A percentile compares a stretch with the other conserved stretches of the same genome.
Evolutionary conservation across 2,329 filamentous ascomycete species (phyloP).

Genomic region (Mycosphaerella sp.): DNA sequence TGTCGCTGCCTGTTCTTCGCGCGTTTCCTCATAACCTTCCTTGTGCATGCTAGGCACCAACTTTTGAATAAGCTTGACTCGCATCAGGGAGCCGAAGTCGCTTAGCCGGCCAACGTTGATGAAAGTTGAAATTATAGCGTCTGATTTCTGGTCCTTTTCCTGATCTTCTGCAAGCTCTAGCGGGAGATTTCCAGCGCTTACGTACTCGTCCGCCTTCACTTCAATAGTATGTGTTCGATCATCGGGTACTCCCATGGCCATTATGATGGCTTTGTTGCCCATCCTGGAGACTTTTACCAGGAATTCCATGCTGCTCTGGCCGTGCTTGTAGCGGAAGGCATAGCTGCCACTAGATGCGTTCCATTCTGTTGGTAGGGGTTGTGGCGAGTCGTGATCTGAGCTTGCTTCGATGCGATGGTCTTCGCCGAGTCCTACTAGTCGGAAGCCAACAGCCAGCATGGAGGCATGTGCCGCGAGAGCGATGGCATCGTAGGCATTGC

Average conservation of each 20-base stretch:
- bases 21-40: constrained; percentile 65
- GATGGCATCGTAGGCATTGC: constrained; percentile 72
- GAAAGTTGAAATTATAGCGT: constrained; percentile 55
- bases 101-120: constrained; percentile 64
- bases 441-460: constrained; percentile 73
- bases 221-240: constrained; percentile 78
- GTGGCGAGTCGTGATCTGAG: constrained; percentile 41
- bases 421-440: constrained; percentile 76
- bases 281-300: constrained; percentile 76
- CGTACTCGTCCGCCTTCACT: constrained; percentile 64
- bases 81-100: constrained; percentile 64
- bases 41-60: constrained; percentile 71
- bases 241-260: constrained; percentile 70
- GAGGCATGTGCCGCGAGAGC: constrained; percentile 79
- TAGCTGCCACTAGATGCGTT: constrained; percentile 65
- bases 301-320: constrained; percentile 77
- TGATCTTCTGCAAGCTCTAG: constrained; percentile 28
- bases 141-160: constrained; percentile 38
- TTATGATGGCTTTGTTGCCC: constrained; percentile 75
- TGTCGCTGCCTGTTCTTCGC: constrained; percentile 20
- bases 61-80: constrained; percentile 75
- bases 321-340: constrained; percentile 80
- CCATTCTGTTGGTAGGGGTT: constrained; percentile 70
- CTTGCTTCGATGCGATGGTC: constrained; percentile 56
- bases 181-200: constrained; percentile 58